Evolutionary conservation across 2,329 filamentous ascomycete species (phyloP).

Genomic region (Cryphonectria parasitica): DNA sequence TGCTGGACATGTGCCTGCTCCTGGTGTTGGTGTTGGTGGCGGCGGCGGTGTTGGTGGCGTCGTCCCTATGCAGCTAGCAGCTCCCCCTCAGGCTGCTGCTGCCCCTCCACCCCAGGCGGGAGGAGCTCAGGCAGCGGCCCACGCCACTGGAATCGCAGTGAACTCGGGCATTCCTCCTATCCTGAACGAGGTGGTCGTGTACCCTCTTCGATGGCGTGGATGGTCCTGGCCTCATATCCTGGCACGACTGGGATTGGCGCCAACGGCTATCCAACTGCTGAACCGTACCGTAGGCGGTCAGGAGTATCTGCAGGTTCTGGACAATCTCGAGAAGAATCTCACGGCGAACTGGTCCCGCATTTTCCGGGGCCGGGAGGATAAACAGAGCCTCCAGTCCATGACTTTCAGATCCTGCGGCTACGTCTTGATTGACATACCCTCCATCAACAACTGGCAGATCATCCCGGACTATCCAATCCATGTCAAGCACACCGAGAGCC

Average conservation of each 20-base stretch:
- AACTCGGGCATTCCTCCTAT: neutral
- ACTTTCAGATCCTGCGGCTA: conserved; percentile 67
- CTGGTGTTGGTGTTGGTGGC: too few relatives aligned
- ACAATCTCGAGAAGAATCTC: conserved; percentile 24
- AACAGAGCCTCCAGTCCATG: conserved; percentile 43
- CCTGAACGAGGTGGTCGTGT: neutral
- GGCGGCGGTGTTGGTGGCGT: neutral
- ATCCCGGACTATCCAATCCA: conserved; percentile 34
- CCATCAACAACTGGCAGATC: conserved; percentile 44
- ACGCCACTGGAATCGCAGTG: conserved; percentile 10
- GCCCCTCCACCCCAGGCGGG: neutral
- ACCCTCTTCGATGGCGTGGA: conserved; percentile 33
- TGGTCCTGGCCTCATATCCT: conserved; percentile 49
- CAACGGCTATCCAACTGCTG: conserved; percentile 31
- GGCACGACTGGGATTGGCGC: conserved; percentile 45
- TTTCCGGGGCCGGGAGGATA: conserved; percentile 33
- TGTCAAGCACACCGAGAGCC: conserved; percentile 25
- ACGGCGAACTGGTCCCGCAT: conserved; percentile 31
- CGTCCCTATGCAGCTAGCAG: neutral
- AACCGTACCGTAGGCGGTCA: neutral
- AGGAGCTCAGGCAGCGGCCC: neutral
- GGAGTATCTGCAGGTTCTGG: neutral
- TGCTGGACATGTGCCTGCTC: neutral
- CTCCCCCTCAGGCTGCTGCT: neutral
- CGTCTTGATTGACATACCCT: conserved; percentile 45